phyloP scores from a whole-genome alignment of 345 rosid genomes.

The Rhodamnia argentea region DNA sequence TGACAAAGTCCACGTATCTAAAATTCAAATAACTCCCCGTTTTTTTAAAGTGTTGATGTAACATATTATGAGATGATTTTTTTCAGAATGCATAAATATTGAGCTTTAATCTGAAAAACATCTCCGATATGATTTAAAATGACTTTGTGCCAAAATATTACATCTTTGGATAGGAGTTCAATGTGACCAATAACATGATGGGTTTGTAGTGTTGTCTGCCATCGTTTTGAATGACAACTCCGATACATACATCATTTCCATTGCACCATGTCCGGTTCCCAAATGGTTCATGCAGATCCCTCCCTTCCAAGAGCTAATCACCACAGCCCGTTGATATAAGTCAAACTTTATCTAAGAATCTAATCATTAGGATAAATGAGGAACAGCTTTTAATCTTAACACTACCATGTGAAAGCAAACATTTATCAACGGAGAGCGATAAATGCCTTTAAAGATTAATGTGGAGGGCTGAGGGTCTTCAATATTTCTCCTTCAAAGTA shows the following conservation, averaged over 20 bases:
- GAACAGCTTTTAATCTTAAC: not conserved
- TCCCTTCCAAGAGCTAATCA: not conserved
- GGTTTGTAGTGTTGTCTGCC: not conserved
- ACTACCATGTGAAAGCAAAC: not conserved
- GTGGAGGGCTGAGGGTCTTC: not conserved
- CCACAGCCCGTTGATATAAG: not conserved
- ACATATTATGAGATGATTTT: not conserved
- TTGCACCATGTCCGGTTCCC: not conserved
- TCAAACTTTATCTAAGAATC: not conserved
- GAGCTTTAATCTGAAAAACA: not conserved
- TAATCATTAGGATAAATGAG: not conserved
- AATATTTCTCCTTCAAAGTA: not conserved
- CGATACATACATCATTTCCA: not conserved
- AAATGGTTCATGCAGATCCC: not conserved
- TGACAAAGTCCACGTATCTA: not conserved
- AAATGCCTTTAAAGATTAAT: not conserved
- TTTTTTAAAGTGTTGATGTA: not conserved
- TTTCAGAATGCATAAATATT: not conserved
- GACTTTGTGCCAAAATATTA: not conserved
- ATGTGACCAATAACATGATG: not conserved
- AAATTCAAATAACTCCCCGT: not conserved
- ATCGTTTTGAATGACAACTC: not conserved
- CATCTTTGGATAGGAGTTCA: not conserved
- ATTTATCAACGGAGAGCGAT: not conserved
- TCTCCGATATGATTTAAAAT: not conserved